Percentiles rank a stretch among this genome's conserved stretches.
phyloP scores from a whole-genome alignment of 2,329 filamentous ascomycete species.

The Diaporthe sp. region DNA sequence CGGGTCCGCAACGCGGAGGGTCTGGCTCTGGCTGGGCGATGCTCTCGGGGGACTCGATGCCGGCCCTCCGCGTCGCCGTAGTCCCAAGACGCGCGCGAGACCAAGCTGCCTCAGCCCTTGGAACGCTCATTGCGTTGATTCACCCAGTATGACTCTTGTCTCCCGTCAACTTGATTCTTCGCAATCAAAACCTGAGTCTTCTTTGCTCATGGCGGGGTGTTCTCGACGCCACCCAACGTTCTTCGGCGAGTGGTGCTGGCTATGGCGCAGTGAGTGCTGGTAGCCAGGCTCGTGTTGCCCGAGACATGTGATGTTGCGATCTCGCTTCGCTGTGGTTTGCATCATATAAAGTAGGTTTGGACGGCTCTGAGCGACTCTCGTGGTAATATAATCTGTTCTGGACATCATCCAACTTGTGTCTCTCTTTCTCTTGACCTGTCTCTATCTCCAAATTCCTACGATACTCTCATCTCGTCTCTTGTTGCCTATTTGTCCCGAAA shows the following conservation, averaged over 20 bases:
- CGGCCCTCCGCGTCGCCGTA: background rate
- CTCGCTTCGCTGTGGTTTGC: background rate
- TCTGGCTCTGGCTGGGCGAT: background rate
- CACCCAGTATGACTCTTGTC: conserved; percentile 38
- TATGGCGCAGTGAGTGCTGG: background rate
- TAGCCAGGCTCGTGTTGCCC: conserved; percentile 31
- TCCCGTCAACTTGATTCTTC: conserved; percentile 30
- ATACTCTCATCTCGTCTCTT: conserved; percentile 1
- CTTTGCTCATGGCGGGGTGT: conserved; percentile 9
- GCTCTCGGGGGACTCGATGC: background rate
- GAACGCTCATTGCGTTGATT: conserved; percentile 26
- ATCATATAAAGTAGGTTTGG: conserved; percentile 37
- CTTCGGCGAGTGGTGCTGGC: background rate
- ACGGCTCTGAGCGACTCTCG: conserved; percentile 28
- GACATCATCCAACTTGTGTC: conserved; percentile 35
- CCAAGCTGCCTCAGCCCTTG: conserved; percentile 13
- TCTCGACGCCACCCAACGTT: conserved; percentile 25
- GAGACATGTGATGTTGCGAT: conserved; percentile 30
- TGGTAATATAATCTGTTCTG: conserved; percentile 12
- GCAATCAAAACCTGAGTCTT: conserved; percentile 37
- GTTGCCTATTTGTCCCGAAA: background rate
- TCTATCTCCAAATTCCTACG: background rate
- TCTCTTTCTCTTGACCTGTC: conserved; percentile 35
- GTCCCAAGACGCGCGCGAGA: conserved; percentile 15
- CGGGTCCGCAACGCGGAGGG: background rate